Conservation (phyloP, 2,329 filamentous ascomycete species). For the Phialophora expanda region DNA sequence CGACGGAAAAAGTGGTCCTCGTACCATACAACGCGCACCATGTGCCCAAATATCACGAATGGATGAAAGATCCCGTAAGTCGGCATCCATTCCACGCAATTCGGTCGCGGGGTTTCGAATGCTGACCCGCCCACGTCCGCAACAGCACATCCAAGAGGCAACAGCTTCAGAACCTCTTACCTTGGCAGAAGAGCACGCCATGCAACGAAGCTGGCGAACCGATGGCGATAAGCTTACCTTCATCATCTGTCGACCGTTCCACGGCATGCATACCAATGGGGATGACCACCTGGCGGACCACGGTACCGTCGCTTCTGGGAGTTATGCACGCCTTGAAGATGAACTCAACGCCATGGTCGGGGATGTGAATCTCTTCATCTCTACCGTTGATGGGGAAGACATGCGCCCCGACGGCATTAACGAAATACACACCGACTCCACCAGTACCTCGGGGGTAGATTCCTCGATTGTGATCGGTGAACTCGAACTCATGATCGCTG, state of each 20-base stretch:
- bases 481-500: slow-evolving; percentile 85
- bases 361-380: slow-evolving; percentile 80
- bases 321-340: neutral
- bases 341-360: slow-evolving; percentile 64
- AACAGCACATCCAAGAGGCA: slow-evolving; percentile 75
- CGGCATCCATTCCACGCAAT: slow-evolving; percentile 18
- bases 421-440: neutral
- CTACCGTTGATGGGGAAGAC: slow-evolving; percentile 56
- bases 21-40: slow-evolving; percentile 85
- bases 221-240: slow-evolving; percentile 91
- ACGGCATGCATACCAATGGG: slow-evolving; percentile 36
- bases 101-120: slow-evolving; percentile 14
- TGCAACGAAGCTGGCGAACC: slow-evolving; percentile 84
- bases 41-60: slow-evolving; percentile 80
- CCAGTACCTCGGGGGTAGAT: neutral
- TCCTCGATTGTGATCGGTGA: slow-evolving; percentile 62
- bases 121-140: neutral
- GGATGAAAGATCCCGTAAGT: slow-evolving; percentile 81
- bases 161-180: slow-evolving; percentile 87
- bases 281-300: slow-evolving; percentile 59
- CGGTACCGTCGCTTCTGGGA: neutral
- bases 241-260: slow-evolving; percentile 60
- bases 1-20: slow-evolving; percentile 69
- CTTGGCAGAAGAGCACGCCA: slow-evolving; percentile 81
- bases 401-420: slow-evolving; percentile 37